phyloP scores from a whole-genome alignment of 768 basidiomycete genomes.

The Amanita muscaria region DNA sequence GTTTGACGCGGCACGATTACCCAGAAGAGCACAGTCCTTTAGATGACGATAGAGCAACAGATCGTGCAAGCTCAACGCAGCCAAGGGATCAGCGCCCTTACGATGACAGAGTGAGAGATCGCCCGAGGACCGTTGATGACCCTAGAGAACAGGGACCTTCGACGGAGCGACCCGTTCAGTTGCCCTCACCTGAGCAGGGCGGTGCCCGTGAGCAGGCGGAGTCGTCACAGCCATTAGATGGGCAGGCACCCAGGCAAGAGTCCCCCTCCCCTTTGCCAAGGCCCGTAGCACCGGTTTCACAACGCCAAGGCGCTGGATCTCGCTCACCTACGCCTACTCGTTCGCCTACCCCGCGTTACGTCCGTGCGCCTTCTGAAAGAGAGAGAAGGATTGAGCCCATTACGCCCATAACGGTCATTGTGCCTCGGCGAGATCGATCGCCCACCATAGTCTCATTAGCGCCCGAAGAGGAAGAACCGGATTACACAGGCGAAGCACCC shows the following conservation, averaged over 20 bases:
- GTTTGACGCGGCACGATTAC: too few species aligned
- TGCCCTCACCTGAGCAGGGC: too few species aligned
- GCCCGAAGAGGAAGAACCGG: constrained; percentile 3
- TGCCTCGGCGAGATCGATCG: constrained; percentile 11
- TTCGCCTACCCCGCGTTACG: constrained; percentile 5
- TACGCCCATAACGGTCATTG: constrained; percentile 6
- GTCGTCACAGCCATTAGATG: background rate
- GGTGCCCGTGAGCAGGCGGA: background rate
- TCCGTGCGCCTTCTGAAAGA: constrained; percentile 4
- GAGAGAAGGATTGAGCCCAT: constrained; percentile 4
- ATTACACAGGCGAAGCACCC: background rate
- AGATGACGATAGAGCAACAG: background rate
- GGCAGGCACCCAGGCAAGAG: background rate
- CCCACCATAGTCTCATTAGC: constrained; percentile 5
- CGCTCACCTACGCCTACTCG: constrained; percentile 13
- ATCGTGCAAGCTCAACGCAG: too few species aligned
- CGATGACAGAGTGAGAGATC: background rate
- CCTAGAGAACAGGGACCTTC: too few species aligned
- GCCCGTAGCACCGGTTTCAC: constrained; percentile 8
- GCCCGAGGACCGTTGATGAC: too few species aligned
- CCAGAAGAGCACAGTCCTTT: too few species aligned
- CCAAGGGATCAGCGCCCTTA: too few species aligned
- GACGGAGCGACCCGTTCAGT: too few species aligned
- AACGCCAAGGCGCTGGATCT: constrained; percentile 11
- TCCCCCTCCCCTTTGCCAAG: constrained; percentile 6